phyloP scores from a whole-genome alignment of 2,329 filamentous ascomycete species.

The Dothideomycetes sp. region DNA sequence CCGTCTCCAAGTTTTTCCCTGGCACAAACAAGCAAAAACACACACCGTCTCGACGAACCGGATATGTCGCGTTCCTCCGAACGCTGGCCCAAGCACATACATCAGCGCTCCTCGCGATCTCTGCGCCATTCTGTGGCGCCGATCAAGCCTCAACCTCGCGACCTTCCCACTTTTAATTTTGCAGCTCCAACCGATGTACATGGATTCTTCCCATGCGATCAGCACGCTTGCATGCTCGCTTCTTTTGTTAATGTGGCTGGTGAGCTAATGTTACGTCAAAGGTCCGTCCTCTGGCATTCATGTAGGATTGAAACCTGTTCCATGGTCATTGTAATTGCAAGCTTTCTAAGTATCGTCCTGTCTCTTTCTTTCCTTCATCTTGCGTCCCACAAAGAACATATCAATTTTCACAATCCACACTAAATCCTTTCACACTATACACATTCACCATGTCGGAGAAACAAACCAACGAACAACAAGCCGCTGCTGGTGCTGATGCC shows the following conservation, averaged over 20 bases:
- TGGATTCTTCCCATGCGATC: conserved; percentile 8
- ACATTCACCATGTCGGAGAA: conserved; percentile 18
- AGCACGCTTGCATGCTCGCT: conserved; percentile 11
- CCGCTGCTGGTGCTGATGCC: conserved; percentile 16
- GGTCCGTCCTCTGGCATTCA: conserved; percentile 9
- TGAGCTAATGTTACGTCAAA: conserved; percentile 14
- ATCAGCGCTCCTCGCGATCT: background rate
- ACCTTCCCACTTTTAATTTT: no score
- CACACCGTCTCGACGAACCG: no score
- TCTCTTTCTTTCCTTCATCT: conserved; percentile 5
- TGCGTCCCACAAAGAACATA: background rate
- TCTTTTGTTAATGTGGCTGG: conserved; percentile 13
- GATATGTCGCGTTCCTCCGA: no score
- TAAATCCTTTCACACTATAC: conserved; percentile 16
- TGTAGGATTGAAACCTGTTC: conserved; percentile 13
- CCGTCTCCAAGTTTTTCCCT: no score
- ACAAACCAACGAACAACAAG: conserved; percentile 14
- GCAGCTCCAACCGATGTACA: conserved; percentile 4
- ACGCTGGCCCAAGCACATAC: no score
- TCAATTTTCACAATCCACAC: background rate
- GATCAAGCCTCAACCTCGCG: conserved; percentile 1
- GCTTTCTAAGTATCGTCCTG: conserved; percentile 11
- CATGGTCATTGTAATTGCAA: background rate
- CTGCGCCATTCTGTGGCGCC: conserved; percentile 4
- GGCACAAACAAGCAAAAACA: no score